phyloP scores from a whole-genome alignment of 2,329 filamentous ascomycete species.

The Aureobasidium sp. region DNA sequence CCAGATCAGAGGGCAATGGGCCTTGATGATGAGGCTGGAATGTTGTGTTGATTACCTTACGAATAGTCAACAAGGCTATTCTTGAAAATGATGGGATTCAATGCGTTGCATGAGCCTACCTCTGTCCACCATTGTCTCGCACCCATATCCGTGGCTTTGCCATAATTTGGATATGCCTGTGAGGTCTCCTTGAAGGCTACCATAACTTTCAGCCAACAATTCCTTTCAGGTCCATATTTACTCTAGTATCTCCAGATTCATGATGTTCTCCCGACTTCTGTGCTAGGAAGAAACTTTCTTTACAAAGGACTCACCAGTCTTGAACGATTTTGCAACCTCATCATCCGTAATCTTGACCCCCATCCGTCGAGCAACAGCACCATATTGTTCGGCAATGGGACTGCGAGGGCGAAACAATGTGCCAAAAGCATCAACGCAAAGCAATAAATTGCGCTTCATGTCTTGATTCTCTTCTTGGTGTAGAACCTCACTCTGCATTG shows the following conservation, averaged over 20 bases:
- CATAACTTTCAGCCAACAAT: background rate
- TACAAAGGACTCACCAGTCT: conserved; percentile 28
- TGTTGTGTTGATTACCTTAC: conserved; percentile 49
- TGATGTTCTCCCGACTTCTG: background rate
- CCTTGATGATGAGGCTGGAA: conserved; percentile 32
- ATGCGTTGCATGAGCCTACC: no score
- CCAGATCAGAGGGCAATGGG: conserved; percentile 31
- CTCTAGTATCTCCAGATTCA: background rate
- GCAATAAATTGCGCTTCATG: conserved; percentile 41
- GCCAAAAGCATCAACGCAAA: conserved; percentile 60
- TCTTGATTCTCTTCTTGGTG: background rate
- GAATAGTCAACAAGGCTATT: background rate
- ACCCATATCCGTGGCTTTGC: conserved; percentile 45
- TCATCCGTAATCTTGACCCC: conserved; percentile 43
- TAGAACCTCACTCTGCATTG: background rate
- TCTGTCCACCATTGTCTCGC: conserved; percentile 54
- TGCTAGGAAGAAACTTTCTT: background rate
- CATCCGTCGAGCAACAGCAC: conserved; percentile 43
- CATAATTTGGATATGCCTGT: conserved; percentile 52
- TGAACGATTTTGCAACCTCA: conserved; percentile 37
- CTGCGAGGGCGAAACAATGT: conserved; percentile 51
- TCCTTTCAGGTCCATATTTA: no score
- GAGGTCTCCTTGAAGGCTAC: conserved; percentile 44
- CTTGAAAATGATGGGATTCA: no score
- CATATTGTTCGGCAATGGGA: conserved; percentile 50